These are phyloP conservation scores for Herpetospermum pedunculosum DNA, from an alignment of 306 rosid species.

Conservation along the genomic window DNA sequence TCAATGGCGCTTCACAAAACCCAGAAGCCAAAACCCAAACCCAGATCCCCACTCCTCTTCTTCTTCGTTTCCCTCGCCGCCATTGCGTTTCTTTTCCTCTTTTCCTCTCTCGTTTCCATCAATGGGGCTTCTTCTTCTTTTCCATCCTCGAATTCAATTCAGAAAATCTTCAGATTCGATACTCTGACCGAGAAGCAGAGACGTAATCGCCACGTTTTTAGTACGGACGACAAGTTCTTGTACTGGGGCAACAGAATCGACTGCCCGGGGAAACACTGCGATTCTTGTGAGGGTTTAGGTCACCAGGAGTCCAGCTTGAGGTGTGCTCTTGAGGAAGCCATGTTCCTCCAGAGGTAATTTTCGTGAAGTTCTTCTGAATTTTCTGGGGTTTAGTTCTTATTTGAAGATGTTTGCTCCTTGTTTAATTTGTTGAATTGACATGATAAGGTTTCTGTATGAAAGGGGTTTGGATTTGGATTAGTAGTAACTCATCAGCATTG, in stretches of 20 bases:
- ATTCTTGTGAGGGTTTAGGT: constrained; percentile 79
- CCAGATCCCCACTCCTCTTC: constrained; percentile 37
- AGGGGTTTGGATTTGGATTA: neutral
- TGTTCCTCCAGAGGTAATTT: constrained; percentile 45
- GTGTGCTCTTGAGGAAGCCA: constrained; percentile 88
- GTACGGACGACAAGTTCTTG: constrained; percentile 37
- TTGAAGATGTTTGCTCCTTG: neutral
- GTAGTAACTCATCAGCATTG: neutral
- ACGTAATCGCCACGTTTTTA: neutral
- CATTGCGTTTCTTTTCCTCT: constrained; percentile 35
- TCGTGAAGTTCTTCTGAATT: neutral
- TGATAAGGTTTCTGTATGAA: neutral
- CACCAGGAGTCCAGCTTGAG: constrained; percentile 97
- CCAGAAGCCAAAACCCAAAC: constrained; percentile 32
- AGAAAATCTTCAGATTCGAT: neutral
- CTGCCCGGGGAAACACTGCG: constrained; percentile 92
- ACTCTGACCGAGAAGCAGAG: neutral
- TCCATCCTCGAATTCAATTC: constrained; percentile 10
- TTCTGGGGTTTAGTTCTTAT: neutral
- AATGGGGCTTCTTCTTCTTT: constrained; percentile 9
- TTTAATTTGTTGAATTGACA: neutral
- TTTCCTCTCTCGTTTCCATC: constrained; percentile 36
- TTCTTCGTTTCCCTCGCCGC: constrained; percentile 21
- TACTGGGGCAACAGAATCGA: constrained; percentile 86
- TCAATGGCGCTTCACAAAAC: constrained; percentile 38